These are phyloP conservation scores for Tetrapyrgos nigripes DNA, from an alignment of 1,284 basidiomycete species.

Conservation along the genomic window DNA sequence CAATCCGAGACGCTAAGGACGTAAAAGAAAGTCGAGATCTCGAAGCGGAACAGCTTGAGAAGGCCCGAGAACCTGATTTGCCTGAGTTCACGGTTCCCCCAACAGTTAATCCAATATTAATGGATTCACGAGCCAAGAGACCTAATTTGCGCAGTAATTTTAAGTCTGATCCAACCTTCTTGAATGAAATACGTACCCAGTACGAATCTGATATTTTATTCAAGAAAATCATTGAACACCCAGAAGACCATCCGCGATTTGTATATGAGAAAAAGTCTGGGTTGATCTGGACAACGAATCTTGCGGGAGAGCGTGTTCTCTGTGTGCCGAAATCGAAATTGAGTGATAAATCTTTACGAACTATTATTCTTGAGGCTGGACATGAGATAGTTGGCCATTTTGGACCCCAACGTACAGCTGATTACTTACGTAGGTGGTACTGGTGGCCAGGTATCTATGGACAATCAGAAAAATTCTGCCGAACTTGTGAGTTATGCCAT, in stretches of 20 bases:
- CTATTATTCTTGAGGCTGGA: constrained; percentile 25
- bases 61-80: background rate
- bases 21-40: no score
- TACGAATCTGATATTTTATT: constrained; percentile 21
- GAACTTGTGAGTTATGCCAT: constrained; percentile 29
- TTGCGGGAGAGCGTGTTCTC: no score
- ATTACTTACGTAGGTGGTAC: constrained; percentile 29
- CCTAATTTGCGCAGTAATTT: background rate
- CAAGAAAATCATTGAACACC: constrained; percentile 15
- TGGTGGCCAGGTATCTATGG: constrained; percentile 29
- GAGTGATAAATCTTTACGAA: constrained; percentile 14
- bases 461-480: constrained; percentile 25
- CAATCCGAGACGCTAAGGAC: no score
- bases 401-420: constrained; percentile 22
- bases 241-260: constrained; percentile 20
- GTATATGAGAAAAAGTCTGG: no score
- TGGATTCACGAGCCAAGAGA: background rate
- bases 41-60: no score
- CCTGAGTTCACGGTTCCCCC: constrained; percentile 6
- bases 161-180: background rate
- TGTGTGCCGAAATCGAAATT: constrained; percentile 1
- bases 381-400: constrained; percentile 25
- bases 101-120: background rate
- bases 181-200: background rate
- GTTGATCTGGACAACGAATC: no score